These are phyloP conservation scores for Rhizoctonia solani DNA, from an alignment of 1,284 basidiomycete genomes.

Conservation along the genomic window DNA sequence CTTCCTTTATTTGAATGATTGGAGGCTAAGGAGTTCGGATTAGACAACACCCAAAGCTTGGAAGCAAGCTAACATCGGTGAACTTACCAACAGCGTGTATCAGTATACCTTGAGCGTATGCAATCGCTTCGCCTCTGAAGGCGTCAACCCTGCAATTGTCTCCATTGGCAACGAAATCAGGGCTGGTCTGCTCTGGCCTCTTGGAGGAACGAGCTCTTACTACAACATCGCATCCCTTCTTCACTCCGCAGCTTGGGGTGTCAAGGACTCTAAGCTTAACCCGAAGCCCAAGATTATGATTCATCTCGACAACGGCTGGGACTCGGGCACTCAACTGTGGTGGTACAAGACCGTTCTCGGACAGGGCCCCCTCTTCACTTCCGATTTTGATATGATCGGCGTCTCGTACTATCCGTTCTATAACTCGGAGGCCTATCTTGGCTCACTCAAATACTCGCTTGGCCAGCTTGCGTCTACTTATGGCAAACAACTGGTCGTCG, in stretches of 20 bases:
- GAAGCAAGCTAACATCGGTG: slow-evolving; percentile 54
- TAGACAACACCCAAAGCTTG: slow-evolving; percentile 63
- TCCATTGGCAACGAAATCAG: slow-evolving; percentile 43
- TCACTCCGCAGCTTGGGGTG: slow-evolving; percentile 58
- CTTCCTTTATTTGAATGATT: not conserved
- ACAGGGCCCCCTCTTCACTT: slow-evolving; percentile 54
- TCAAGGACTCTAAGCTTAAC: slow-evolving; percentile 50
- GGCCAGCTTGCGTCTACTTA: slow-evolving; percentile 55
- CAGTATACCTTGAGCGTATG: slow-evolving; percentile 33
- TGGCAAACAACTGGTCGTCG: slow-evolving; percentile 62
- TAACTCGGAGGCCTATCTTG: slow-evolving; percentile 58
- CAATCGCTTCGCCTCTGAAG: slow-evolving; percentile 23
- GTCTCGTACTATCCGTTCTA: slow-evolving; percentile 72
- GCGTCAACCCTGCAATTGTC: slow-evolving; percentile 43
- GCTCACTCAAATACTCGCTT: slow-evolving; percentile 56
- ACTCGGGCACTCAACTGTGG: slow-evolving; percentile 51
- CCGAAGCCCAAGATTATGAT: slow-evolving; percentile 58
- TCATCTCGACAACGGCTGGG: slow-evolving; percentile 69
- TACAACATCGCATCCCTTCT: slow-evolving; percentile 61
- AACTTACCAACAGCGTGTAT: slow-evolving; percentile 43
- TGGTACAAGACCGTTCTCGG: slow-evolving; percentile 61
- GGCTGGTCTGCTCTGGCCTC: slow-evolving; percentile 64
- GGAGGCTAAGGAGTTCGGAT: slow-evolving; percentile 40
- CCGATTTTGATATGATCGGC: slow-evolving; percentile 62
- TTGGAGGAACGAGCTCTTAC: slow-evolving; percentile 59